Percentiles rank a stretch among this genome's conserved stretches.
phyloP scores from a whole-genome alignment of 2,329 filamentous ascomycete genomes.

The Grosmannia penicillata region DNA sequence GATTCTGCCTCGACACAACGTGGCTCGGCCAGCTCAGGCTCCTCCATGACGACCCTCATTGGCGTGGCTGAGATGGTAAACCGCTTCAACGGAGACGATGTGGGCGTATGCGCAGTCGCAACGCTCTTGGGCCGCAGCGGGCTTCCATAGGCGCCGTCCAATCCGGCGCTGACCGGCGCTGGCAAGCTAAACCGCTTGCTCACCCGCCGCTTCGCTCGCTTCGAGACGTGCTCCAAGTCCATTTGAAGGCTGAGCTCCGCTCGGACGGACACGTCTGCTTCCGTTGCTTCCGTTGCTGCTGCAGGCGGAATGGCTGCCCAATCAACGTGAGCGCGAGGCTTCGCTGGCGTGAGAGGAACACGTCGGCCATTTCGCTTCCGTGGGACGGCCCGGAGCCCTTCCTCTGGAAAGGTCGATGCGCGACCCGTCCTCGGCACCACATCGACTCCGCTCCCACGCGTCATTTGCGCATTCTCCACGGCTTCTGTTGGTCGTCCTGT shows the following conservation, averaged over 20 bases:
- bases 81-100: background rate
- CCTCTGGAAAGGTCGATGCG: conserved; percentile 11
- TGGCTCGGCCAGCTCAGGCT: background rate
- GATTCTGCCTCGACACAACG: background rate
- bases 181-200: conserved; percentile 14
- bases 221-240: conserved; percentile 12
- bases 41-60: conserved; percentile 7
- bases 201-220: conserved; percentile 14
- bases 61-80: conserved; percentile 16
- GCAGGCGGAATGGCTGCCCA: background rate
- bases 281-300: background rate
- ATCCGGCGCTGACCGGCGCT: too few relatives aligned
- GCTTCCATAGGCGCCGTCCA: too few relatives aligned
- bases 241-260: background rate
- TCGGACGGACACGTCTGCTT: background rate
- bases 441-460: background rate
- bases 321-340: too few relatives aligned
- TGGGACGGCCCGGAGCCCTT: conserved; percentile 13
- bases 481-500: background rate
- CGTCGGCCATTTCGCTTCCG: conserved; percentile 19
- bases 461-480: too few relatives aligned
- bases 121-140: background rate
- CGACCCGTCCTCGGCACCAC: too few relatives aligned
- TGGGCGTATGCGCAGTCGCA: background rate
- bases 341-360: conserved; percentile 13